Conservation (phyloP, 352 stramenopile species). For the Phytophthora tentaculata region DNA sequence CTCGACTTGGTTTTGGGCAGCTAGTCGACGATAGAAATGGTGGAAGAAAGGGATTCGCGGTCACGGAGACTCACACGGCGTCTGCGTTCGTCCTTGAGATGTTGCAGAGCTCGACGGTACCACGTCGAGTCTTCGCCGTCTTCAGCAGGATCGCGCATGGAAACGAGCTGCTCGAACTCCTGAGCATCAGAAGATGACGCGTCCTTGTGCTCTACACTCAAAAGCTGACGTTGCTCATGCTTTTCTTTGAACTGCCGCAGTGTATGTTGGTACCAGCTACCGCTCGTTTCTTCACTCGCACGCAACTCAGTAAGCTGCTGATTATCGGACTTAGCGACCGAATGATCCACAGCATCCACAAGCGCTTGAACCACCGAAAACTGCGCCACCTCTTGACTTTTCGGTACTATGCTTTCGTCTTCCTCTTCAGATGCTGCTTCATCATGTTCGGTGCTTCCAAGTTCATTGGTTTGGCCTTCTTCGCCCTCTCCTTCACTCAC, state of each 20-base stretch:
- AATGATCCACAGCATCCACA: background rate
- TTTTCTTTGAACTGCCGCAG: conserved; percentile 48
- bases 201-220: background rate
- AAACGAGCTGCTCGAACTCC: conserved; percentile 39
- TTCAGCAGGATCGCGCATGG: conserved; percentile 25
- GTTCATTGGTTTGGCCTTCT: background rate
- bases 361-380: too few species aligned
- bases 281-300: conserved; percentile 20
- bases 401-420: too few species aligned
- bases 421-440: too few species aligned
- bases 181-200: conserved; percentile 5
- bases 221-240: conserved; percentile 34
- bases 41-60: conserved; percentile 42
- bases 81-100: conserved; percentile 44
- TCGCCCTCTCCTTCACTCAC: conserved; percentile 2
- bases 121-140: conserved; percentile 29
- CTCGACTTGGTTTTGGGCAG: conserved; percentile 5
- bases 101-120: conserved; percentile 40
- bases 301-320: conserved; percentile 45
- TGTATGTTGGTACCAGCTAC: conserved; percentile 42
- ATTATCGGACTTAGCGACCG: conserved; percentile 31
- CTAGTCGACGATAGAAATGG: conserved; percentile 37
- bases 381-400: too few species aligned
- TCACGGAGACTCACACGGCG: conserved; percentile 21
- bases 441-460: too few species aligned